These are phyloP conservation scores for Xylaria sp. DNA, from an alignment of 2,329 filamentous ascomycete species.

Conservation along the genomic window DNA sequence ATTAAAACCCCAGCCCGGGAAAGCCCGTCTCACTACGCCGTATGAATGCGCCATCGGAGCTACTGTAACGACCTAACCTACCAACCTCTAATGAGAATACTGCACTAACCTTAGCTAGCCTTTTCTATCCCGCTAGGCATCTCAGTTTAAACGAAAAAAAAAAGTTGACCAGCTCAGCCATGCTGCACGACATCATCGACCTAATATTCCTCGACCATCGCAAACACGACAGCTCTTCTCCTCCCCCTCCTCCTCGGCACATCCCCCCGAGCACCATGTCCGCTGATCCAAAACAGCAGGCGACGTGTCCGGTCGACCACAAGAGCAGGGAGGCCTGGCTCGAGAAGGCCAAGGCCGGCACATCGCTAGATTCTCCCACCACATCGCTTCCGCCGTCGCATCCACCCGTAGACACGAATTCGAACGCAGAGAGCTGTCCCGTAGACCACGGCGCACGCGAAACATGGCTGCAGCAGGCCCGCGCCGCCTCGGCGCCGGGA, in stretches of 20 bases:
- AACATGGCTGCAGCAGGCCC: slow-evolving; percentile 65
- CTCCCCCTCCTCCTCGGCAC: neutral
- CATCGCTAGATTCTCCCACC: slow-evolving; percentile 43
- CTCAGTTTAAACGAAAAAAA: neutral
- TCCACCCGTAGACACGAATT: slow-evolving; percentile 37
- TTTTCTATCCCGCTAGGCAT: neutral
- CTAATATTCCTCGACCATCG: slow-evolving; percentile 26
- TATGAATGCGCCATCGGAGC: neutral
- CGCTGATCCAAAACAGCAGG: slow-evolving; percentile 40
- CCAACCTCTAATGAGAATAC: slow-evolving; percentile 11
- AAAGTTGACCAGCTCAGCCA: slow-evolving; percentile 8
- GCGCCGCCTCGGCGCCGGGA: slow-evolving; percentile 31
- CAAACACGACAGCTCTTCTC: slow-evolving; percentile 7
- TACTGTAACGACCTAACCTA: slow-evolving; percentile 19
- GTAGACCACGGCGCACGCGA: slow-evolving; percentile 76
- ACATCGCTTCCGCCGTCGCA: slow-evolving; percentile 46
- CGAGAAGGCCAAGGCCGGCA: slow-evolving; percentile 68
- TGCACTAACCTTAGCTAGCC: neutral
- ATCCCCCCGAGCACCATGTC: slow-evolving; percentile 33
- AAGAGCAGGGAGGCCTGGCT: slow-evolving; percentile 91
- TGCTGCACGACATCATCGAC: slow-evolving; percentile 36
- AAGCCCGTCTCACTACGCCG: neutral
- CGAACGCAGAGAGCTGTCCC: slow-evolving; percentile 62
- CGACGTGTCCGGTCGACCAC: slow-evolving; percentile 87
- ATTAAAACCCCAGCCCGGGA: slow-evolving; percentile 15